Conservation (phyloP, 208 protist genomes). For the Trypanosoma lewisi region DNA sequence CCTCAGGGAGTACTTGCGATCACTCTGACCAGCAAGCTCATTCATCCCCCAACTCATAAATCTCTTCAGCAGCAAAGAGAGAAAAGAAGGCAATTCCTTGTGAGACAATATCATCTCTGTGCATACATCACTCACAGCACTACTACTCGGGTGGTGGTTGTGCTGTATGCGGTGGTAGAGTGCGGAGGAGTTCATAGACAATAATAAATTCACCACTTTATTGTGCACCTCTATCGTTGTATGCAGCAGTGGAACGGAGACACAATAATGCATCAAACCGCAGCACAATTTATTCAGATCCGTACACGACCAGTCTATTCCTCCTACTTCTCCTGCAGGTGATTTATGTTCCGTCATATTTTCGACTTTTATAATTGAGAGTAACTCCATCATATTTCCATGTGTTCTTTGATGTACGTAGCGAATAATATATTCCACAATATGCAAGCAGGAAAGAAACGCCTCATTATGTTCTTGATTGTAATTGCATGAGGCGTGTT, state of each 20-base stretch:
- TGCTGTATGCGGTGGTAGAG: slow-evolving; percentile 69
- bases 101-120: slow-evolving; percentile 71
- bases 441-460: slow-evolving; percentile 34
- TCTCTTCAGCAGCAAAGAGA: slow-evolving; percentile 44
- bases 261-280: slow-evolving; percentile 44
- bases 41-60: slow-evolving; percentile 71
- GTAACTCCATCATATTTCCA: too few relatives aligned
- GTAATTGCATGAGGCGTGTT: slow-evolving; percentile 27
- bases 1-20: too few relatives aligned
- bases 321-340: too few relatives aligned
- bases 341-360: too few relatives aligned
- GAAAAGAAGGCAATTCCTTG: slow-evolving; percentile 30
- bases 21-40: too few relatives aligned
- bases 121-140: slow-evolving; percentile 82
- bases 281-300: slow-evolving; percentile 39
- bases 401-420: slow-evolving; percentile 37
- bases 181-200: slow-evolving; percentile 74
- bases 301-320: slow-evolving; percentile 14
- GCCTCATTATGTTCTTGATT: slow-evolving; percentile 22
- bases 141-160: slow-evolving; percentile 35
- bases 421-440: slow-evolving; percentile 63
- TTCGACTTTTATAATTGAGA: too few relatives aligned
- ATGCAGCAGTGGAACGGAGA: slow-evolving; percentile 31
- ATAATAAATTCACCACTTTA: slow-evolving; percentile 52
- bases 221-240: slow-evolving; percentile 50